Evolutionary conservation across 306 rosid genomes (phyloP).

Genomic region (Prunus fruticosa): DNA sequence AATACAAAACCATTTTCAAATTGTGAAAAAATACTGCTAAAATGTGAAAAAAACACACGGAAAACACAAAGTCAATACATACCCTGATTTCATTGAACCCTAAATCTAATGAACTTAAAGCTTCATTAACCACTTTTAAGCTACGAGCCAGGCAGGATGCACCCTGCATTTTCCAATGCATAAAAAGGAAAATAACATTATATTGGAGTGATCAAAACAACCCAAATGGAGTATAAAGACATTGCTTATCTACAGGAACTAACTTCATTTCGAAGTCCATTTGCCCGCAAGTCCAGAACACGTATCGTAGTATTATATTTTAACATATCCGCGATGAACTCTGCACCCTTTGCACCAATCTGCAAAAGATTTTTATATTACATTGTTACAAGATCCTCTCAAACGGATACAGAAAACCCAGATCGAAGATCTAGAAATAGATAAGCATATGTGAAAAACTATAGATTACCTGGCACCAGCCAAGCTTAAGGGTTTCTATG

Average conservation of each 20-base stretch:
- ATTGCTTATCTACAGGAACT: slow-evolving; percentile 22
- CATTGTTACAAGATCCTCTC: neutral
- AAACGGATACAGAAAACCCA: neutral
- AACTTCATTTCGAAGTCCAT: slow-evolving; percentile 91
- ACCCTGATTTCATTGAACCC: slow-evolving; percentile 99
- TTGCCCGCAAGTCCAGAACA: slow-evolving; percentile 79
- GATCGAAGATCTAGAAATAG: neutral
- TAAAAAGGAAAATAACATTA: slow-evolving; percentile 3
- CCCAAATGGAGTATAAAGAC: neutral
- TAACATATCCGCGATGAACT: slow-evolving; percentile 78
- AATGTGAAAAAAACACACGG: neutral
- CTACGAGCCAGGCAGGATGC: slow-evolving; percentile 91
- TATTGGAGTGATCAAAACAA: slow-evolving; percentile 9
- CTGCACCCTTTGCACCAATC: slow-evolving; percentile 96
- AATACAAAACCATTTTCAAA: slow-evolving; percentile 20
- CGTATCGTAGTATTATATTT: slow-evolving; percentile 90
- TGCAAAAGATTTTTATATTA: slow-evolving; percentile 29
- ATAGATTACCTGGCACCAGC: slow-evolving; percentile 93
- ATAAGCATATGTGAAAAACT: neutral
- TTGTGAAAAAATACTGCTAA: slow-evolving; percentile 17
- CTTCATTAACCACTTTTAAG: slow-evolving; percentile 97
- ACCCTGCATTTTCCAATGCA: slow-evolving; percentile 56
- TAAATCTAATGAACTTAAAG: slow-evolving; percentile 80
- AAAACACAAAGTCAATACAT: slow-evolving; percentile 1
- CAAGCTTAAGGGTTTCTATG: slow-evolving; percentile 81